Evolutionary conservation across 2,329 filamentous ascomycete species (phyloP).

Genomic region (Arthrobotrys entomopaga): DNA sequence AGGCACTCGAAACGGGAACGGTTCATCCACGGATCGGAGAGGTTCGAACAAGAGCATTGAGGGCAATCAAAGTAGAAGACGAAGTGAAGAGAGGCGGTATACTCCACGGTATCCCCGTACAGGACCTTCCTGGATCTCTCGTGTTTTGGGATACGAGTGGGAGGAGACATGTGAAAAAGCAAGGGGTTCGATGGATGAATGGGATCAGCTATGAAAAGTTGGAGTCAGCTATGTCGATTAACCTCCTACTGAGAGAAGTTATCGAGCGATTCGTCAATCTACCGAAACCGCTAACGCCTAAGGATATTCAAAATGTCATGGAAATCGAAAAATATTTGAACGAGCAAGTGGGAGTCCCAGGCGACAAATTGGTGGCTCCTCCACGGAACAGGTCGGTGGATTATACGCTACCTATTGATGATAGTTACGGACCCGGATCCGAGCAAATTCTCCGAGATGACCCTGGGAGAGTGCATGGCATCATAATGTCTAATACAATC

Average conservation of each 20-base stretch:
- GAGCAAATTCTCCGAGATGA: too few species aligned
- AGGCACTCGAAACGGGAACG: background rate
- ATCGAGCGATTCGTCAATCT: slow-evolving; percentile 21
- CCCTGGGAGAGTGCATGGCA: too few species aligned
- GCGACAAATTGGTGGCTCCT: background rate
- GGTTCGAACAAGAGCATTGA: background rate
- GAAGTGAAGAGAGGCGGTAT: slow-evolving; percentile 7
- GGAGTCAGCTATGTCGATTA: background rate
- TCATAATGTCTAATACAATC: too few species aligned
- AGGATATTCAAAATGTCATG: background rate
- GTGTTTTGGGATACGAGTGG: slow-evolving; percentile 19
- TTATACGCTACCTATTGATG: background rate
- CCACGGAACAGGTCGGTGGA: background rate
- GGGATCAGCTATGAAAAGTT: slow-evolving; percentile 24
- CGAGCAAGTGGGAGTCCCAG: background rate
- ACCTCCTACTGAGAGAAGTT: slow-evolving; percentile 25
- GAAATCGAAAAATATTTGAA: slow-evolving; percentile 9
- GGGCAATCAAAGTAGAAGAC: slow-evolving; percentile 2
- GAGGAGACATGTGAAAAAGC: background rate
- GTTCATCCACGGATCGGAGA: background rate
- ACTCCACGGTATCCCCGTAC: slow-evolving; percentile 1
- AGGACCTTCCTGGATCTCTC: slow-evolving; percentile 22
- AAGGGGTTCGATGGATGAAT: slow-evolving; percentile 22
- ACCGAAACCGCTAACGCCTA: background rate
- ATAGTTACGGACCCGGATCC: too few species aligned